Evolutionary conservation across 1,284 basidiomycete species (phyloP), one percentile per base, ranked within the genome.

Genomic region (Testicularia cyperi): DNA sequence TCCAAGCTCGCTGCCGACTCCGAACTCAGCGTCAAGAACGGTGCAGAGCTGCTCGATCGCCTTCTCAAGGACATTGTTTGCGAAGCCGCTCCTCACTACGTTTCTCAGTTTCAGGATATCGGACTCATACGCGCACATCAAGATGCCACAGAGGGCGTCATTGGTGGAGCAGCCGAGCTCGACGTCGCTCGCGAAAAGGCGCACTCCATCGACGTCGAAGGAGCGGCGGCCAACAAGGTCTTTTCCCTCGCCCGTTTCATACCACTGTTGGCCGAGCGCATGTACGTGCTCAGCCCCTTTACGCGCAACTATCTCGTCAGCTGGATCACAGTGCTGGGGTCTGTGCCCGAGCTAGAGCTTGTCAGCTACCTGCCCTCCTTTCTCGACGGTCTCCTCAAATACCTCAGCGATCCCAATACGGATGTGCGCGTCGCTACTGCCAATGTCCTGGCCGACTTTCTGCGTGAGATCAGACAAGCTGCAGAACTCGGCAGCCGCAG

Each of bases 1-100:
- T 92, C 89, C 82, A 96, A 95, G 91, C 88, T 99, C 44, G 90
- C 92, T 6, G 91, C 94, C 28, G 95, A 99, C 77, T 88, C 91
- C 0, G 95, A 98, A 69, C 77, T 91, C 37, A 94, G 94, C 3
- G 95, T 98, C 63, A 96, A 96, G 83, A 98, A 98, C 72, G 95
- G 94, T 7, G 92, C 94, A 2, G 95, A 99, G 77, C 83, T 99
- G n/a, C 83, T 98, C 43, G 95, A 99, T 78, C 85, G 95, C 20
- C 82, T 97, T 14, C 83, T 99, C 71, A 97, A 98, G 77, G 95
- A 99, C 68, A 94, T 97, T 41, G 94, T 98, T 2, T 88, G 92
- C 25, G 95, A 98, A 79, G 89, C 90, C 2, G 95, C 92, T 1
- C 91, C 92, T 0, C 87, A 89, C 42, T 97, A 97, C 75, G 87